Base-by-base conservation (phyloP, 1,284 basidiomycete species). In the Apiotrichum montevideense region DNA sequence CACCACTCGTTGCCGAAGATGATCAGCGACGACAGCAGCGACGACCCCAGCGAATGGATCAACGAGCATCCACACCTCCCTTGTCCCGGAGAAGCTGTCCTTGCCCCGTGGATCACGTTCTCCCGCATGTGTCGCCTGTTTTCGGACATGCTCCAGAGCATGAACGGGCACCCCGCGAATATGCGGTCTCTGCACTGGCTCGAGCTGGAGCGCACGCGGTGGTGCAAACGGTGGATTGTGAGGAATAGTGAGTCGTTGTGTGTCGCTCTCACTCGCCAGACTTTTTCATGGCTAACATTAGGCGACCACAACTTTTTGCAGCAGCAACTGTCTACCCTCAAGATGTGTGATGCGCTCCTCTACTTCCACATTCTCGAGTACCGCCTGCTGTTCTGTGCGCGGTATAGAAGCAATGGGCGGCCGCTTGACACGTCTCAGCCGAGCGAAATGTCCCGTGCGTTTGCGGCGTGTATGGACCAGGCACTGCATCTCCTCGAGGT, bases 281-380 rank as follows among this genome's bases (percentile, higher is more conserved):
- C 37, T 13, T 13, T 7, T 39, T 34, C 44, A 14, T n/a, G 6
- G 9, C 55, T 55, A 33, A 53, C 58, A 13, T 10, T 4, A 4
- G 62, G 63, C 48, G 21, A 59, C 42, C 57, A 59, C 53, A 56
- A 56, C 39, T 63, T 65, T 52, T 37, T 54, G 5, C 57, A 54
- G 11, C 59, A 61, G 10, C 63, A 64, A 44, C 44, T 66, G 2
- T 46, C 65, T n/a, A 61, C 61, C n/a, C 41, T 66, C 39, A 62
- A 58, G 48, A 48, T 65, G 42, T 58, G 57, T 46, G 60, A 60
- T 46, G 39, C 54, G 6, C 56, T 64, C 29, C 57, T 64, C 46
- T 58, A 63, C 40, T 68, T 68, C 53, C 65, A 67, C 57, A 59
- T 68, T 41, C 53, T 53, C 55, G 66, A 67, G 56, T 66, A 64